These are phyloP conservation scores for Geosiphon pyriformis DNA, from an alignment of 192 early-diverging fungal species.

Conservation along the genomic window DNA sequence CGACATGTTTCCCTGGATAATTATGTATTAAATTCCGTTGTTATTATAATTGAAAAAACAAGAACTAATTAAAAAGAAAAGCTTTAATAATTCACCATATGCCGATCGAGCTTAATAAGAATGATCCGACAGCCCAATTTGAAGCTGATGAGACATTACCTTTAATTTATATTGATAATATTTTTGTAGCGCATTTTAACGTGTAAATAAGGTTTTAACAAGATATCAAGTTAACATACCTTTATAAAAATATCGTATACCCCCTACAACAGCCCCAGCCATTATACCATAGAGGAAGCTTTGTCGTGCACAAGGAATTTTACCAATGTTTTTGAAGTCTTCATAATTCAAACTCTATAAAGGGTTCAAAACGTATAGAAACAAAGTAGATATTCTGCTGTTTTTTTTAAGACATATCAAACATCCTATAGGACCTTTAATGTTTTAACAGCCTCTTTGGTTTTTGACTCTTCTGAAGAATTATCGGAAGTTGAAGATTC, in stretches of 20 bases:
- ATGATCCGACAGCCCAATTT: conserved; percentile 41
- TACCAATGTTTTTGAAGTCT: conserved; percentile 36
- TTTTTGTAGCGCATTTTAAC: too few species aligned
- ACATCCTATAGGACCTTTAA: conserved; percentile 2
- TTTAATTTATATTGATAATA: conserved; percentile 18
- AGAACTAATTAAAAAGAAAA: background rate
- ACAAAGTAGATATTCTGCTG: background rate
- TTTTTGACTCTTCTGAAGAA: background rate
- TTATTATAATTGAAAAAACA: background rate
- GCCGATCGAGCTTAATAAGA: conserved; percentile 29
- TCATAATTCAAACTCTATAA: conserved; percentile 35
- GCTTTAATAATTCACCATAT: conserved; percentile 21
- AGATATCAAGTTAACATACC: too few species aligned
- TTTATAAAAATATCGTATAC: conserved; percentile 32
- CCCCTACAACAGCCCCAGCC: conserved; percentile 32
- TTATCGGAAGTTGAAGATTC: background rate
- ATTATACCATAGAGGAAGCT: conserved; percentile 41
- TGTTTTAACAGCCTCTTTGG: background rate
- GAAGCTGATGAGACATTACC: conserved; percentile 31
- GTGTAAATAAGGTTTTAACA: too few species aligned
- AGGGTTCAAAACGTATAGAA: background rate
- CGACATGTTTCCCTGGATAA: conserved; percentile 19
- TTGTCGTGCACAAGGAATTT: conserved; percentile 41
- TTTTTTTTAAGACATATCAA: background rate
- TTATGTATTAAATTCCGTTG: background rate